These are phyloP conservation scores for Pyronema omphalodes DNA, from an alignment of 495 filamentous ascomycete species.

Conservation along the genomic window DNA sequence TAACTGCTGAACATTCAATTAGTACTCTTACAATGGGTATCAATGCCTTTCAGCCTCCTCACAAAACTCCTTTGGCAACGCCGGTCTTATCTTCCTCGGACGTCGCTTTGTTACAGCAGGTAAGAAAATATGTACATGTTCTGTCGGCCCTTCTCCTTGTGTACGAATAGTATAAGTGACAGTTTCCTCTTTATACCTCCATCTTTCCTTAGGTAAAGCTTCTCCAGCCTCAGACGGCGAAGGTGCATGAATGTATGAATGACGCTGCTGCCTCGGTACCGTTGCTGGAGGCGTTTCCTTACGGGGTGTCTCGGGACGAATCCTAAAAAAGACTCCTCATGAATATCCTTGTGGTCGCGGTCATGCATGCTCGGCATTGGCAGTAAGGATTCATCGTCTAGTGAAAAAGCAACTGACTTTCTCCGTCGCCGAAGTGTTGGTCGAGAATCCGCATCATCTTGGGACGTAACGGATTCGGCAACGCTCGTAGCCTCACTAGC, in stretches of 20 bases:
- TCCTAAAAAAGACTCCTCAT: constrained; percentile 1
- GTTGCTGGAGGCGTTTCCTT: background rate
- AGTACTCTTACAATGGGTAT: too few species aligned
- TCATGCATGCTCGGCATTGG: constrained; percentile 12
- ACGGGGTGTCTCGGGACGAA: background rate
- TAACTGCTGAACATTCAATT: too few species aligned
- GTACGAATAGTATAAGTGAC: background rate
- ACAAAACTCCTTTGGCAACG: background rate
- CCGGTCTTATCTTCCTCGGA: background rate
- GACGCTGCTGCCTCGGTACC: background rate
- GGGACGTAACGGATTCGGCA: background rate
- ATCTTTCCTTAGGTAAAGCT: background rate
- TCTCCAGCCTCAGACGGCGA: background rate
- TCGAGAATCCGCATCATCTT: constrained; percentile 11
- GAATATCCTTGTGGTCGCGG: background rate
- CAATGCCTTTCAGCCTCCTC: background rate
- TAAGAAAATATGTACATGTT: background rate
- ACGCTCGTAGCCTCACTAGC: constrained; percentile 4
- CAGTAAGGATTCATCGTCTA: constrained; percentile 3
- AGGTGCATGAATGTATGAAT: background rate
- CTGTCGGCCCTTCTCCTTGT: background rate
- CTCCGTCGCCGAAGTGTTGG: constrained; percentile 8
- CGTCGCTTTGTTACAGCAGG: background rate
- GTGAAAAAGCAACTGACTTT: background rate
- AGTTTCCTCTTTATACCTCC: background rate